Base-by-base conservation (phyloP, 768 basidiomycete genomes). In the Thelephora ganbajun region DNA sequence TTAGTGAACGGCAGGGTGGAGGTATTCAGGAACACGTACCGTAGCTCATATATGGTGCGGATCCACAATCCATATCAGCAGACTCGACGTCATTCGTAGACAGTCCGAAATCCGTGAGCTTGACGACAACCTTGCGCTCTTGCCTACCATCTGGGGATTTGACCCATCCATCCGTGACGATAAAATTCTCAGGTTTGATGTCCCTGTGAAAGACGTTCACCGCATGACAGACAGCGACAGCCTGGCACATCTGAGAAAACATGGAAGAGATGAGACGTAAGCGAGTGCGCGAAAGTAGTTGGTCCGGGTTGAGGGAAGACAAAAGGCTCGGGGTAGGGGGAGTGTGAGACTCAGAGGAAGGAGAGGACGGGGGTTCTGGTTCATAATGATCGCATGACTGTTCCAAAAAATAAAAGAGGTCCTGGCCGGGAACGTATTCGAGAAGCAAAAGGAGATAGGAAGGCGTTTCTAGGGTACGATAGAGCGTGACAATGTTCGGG, bases 121-220 rank as follows among this genome's bases (percentile, higher is more conserved):
- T 99, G 69, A 97, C 92, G 47, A 94, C 68, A 51, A 99, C 94
- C 60, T 84, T 84, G 57, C 89, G 79, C 62, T 90, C 87, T 54
- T 70, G 69, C 48, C 69, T 68, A 45, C 77, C 76, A 54, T 73
- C 71, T 34, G 71, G 60, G n/a, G 69, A 59, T 16, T 74, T 71
- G 34, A 66, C 61, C 63, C 74, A 77, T 13, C 79, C 87, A 57
- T 93, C 88, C 0, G 89, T 91, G 58, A 93, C 89, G 61, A 93
- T 93, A 57, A 93, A 92, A 68, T 98, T 97, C 70, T 98, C 94
- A 0, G 94, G 94, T 69, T 99, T 99, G 75, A 99, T 97, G 64
- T 99, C 94, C 51, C 94, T 80, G 61, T 99, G 94, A 60, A 83
- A 90, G 51, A 99, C 86, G 34, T 82, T 82, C 51, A 83, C 79